phyloP scores from a whole-genome alignment of 2,329 filamentous ascomycete genomes.

The Alternaria sp. region DNA sequence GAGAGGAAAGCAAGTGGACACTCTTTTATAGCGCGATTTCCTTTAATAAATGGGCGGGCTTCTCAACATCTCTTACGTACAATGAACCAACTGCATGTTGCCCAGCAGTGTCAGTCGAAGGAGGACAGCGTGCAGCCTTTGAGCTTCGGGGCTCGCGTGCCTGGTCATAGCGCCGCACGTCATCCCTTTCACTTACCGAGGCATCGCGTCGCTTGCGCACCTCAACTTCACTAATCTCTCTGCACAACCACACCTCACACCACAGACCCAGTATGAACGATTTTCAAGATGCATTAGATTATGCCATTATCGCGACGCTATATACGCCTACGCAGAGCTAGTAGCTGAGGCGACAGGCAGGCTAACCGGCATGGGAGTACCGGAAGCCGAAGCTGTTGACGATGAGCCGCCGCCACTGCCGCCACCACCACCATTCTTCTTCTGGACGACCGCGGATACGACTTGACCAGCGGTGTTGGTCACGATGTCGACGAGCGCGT shows the following conservation, averaged over 20 bases:
- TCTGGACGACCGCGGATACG: slow-evolving; percentile 57
- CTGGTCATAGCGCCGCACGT: not conserved
- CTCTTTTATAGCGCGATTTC: no score
- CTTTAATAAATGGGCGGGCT: no score
- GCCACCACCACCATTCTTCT: slow-evolving; percentile 34
- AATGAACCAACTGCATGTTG: no score
- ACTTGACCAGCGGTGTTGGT: slow-evolving; percentile 63
- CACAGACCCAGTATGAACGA: not conserved
- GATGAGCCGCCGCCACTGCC: slow-evolving; percentile 8
- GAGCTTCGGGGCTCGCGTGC: not conserved
- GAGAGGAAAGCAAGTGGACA: no score
- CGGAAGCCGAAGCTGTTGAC: slow-evolving; percentile 24
- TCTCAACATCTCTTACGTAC: no score
- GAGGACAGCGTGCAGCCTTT: no score
- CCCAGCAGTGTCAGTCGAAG: no score
- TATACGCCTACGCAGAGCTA: slow-evolving; percentile 17
- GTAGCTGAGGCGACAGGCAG: slow-evolving; percentile 37
- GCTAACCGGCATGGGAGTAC: slow-evolving; percentile 39
- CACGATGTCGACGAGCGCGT: slow-evolving; percentile 61
- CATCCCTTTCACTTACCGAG: not conserved
- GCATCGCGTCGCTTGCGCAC: not conserved
- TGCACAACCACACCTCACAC: not conserved
- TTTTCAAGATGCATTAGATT: slow-evolving; percentile 13
- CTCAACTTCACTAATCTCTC: not conserved
- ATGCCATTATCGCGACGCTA: slow-evolving; percentile 3